Conservation (phyloP, 2,329 filamentous ascomycete genomes). For the Ascochyta lentis region DNA sequence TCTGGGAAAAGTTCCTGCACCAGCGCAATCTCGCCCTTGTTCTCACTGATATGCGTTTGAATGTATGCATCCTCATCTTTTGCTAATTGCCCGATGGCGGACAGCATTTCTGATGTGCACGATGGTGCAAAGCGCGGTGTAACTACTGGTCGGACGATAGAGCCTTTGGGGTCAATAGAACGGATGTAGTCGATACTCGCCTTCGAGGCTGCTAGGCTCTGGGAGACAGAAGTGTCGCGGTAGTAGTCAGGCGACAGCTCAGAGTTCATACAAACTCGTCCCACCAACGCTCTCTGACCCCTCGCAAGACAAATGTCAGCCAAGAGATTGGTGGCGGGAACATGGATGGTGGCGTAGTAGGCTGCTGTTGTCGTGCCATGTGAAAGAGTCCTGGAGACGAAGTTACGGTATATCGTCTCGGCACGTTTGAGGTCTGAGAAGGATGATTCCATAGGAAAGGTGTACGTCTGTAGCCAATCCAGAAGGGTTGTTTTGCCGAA, state of each 20-base stretch:
- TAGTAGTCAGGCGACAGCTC: slow-evolving; percentile 78
- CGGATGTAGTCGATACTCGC: slow-evolving; percentile 64
- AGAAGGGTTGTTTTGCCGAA: slow-evolving; percentile 93
- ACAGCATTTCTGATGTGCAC: slow-evolving; percentile 63
- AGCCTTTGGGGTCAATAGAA: slow-evolving; percentile 67
- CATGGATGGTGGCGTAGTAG: slow-evolving; percentile 93
- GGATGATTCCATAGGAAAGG: slow-evolving; percentile 88
- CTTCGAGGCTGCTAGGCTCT: slow-evolving; percentile 61
- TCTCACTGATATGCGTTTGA: slow-evolving; percentile 93
- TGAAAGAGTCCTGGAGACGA: slow-evolving; percentile 79
- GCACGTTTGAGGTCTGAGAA: slow-evolving; percentile 70
- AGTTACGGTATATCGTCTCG: slow-evolving; percentile 74
- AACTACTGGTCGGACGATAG: slow-evolving; percentile 77
- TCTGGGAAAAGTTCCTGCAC: slow-evolving; percentile 74
- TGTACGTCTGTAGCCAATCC: slow-evolving; percentile 93
- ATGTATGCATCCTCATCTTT: slow-evolving; percentile 68
- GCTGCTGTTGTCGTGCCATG: slow-evolving; percentile 92
- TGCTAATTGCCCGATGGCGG: slow-evolving; percentile 69
- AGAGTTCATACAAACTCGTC: slow-evolving; percentile 91
- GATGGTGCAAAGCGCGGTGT: slow-evolving; percentile 71
- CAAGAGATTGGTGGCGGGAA: slow-evolving; percentile 87
- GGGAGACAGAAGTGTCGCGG: slow-evolving; percentile 70
- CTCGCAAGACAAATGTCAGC: slow-evolving; percentile 78
- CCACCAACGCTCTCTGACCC: slow-evolving; percentile 90
- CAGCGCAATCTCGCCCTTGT: slow-evolving; percentile 73